A percentile compares a stretch with the other conserved stretches of the same genome.
These are phyloP conservation scores for Aspergillus felis DNA, from an alignment of 2,329 filamentous ascomycete species.

Conservation along the genomic window DNA sequence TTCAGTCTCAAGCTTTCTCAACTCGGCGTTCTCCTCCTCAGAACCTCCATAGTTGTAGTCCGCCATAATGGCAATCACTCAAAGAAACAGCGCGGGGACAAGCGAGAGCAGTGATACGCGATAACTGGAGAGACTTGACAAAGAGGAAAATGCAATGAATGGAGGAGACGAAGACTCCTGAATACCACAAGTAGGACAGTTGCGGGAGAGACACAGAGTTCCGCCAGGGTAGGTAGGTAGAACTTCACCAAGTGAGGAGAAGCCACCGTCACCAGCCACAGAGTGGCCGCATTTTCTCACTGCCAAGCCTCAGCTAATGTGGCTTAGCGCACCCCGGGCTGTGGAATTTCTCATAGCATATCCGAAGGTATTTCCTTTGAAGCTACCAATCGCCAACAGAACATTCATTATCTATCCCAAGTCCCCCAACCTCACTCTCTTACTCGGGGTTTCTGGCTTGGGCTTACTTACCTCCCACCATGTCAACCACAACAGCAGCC, in stretches of 20 bases:
- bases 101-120: slow-evolving; percentile 1
- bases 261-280: slow-evolving; percentile 7
- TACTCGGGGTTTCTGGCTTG: background rate
- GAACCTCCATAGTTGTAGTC: slow-evolving; percentile 70
- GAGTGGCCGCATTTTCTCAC: slow-evolving; percentile 12
- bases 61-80: slow-evolving; percentile 51
- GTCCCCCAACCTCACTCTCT: slow-evolving; percentile 1
- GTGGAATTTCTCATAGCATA: slow-evolving; percentile 12
- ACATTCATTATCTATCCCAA: background rate
- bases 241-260: background rate
- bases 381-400: background rate
- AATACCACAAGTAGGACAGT: background rate
- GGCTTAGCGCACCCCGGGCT: slow-evolving; percentile 17
- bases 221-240: slow-evolving; percentile 5
- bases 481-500: slow-evolving; percentile 19
- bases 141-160: background rate
- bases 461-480: slow-evolving; percentile 9
- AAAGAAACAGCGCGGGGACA: slow-evolving; percentile 1
- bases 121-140: background rate
- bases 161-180: background rate
- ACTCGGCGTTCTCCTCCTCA: slow-evolving; percentile 77
- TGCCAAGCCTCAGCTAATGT: slow-evolving; percentile 11
- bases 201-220: background rate
- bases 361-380: background rate
- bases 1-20: slow-evolving; percentile 72